phyloP scores from a whole-genome alignment of 179 eudicot genomes.

The Dionaea muscipula region DNA sequence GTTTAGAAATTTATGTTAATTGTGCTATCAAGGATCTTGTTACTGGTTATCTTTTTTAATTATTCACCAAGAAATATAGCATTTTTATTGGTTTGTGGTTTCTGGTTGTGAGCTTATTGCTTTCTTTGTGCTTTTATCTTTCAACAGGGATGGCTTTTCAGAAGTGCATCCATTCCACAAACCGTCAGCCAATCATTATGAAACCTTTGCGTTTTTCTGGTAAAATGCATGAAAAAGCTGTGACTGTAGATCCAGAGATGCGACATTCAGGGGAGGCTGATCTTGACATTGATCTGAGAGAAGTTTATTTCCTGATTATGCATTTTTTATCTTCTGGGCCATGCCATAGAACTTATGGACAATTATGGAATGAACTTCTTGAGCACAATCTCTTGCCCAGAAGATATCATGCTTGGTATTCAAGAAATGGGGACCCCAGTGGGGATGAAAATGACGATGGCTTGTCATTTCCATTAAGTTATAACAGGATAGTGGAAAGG shows the following conservation, averaged over 20 bases:
- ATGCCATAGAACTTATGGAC: constrained; percentile 87
- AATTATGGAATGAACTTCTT: constrained; percentile 96
- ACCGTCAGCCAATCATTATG: constrained; percentile 28
- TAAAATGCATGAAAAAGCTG: constrained; percentile 41
- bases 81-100: constrained; percentile 9
- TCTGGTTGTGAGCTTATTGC: not conserved
- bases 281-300: constrained; percentile 62
- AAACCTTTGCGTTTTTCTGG: constrained; percentile 47
- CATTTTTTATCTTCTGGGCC: constrained; percentile 91
- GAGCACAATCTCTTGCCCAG: constrained; percentile 88
- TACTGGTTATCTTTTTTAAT: too few relatives aligned
- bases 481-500: constrained; percentile 74
- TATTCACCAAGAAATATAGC: too few relatives aligned
- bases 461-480: constrained; percentile 67
- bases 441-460: constrained; percentile 92
- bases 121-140: constrained; percentile 11
- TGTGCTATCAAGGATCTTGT: too few relatives aligned
- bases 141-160: constrained; percentile 67
- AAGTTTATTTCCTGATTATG: constrained; percentile 85
- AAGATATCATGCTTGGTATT: constrained; percentile 95
- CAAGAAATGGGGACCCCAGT: constrained; percentile 55
- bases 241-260: constrained; percentile 25
- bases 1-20: too few relatives aligned
- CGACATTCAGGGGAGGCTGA: constrained; percentile 33
- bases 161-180: constrained; percentile 42